Evolutionary conservation across 164 flowering plant genomes (phyloP).

Genomic region (Magnolia sinica): DNA sequence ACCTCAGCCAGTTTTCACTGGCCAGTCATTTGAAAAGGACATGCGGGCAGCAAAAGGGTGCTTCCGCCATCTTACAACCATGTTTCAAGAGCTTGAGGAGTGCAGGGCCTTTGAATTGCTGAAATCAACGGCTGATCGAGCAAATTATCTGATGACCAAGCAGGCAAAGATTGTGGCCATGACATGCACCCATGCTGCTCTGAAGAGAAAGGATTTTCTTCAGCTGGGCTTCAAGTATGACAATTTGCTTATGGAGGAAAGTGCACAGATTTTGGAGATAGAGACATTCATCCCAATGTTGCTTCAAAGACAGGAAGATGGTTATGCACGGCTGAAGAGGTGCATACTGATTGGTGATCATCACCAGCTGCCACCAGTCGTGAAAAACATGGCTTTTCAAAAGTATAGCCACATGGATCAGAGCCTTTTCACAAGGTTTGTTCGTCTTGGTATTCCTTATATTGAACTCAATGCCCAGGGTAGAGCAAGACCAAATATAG

Average conservation of each 20-base stretch:
- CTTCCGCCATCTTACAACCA: conserved; percentile 81
- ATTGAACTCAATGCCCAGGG: conserved; percentile 99
- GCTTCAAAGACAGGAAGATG: conserved; percentile 98
- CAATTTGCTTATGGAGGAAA: conserved; percentile 98
- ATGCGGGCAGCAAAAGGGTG: conserved; percentile 94
- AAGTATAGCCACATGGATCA: conserved; percentile 99
- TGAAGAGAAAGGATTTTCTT: conserved; percentile 95
- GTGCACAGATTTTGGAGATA: conserved; percentile 96
- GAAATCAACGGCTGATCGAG: conserved; percentile 93
- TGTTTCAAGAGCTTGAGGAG: conserved; percentile 97
- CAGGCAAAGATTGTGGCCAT: conserved; percentile 99
- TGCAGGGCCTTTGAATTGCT: conserved; percentile 97
- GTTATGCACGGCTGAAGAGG: conserved; percentile 91
- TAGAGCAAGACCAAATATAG: conserved; percentile 93
- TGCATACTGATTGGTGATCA: conserved; percentile 99
- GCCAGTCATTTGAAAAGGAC: conserved; percentile 85
- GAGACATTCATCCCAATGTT: conserved; percentile 98
- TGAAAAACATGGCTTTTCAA: conserved; percentile 99
- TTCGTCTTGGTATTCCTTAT: conserved; percentile 91
- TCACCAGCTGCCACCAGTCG: conserved; percentile 98
- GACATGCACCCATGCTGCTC: conserved; percentile 99
- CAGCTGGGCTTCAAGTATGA: conserved; percentile 92
- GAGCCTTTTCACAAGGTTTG: conserved; percentile 94
- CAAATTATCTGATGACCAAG: conserved; percentile 95
- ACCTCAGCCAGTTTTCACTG: conserved; percentile 72